Conservation (phyloP, 805 yeast genomes). For the Metschnikowia anglica region DNA sequence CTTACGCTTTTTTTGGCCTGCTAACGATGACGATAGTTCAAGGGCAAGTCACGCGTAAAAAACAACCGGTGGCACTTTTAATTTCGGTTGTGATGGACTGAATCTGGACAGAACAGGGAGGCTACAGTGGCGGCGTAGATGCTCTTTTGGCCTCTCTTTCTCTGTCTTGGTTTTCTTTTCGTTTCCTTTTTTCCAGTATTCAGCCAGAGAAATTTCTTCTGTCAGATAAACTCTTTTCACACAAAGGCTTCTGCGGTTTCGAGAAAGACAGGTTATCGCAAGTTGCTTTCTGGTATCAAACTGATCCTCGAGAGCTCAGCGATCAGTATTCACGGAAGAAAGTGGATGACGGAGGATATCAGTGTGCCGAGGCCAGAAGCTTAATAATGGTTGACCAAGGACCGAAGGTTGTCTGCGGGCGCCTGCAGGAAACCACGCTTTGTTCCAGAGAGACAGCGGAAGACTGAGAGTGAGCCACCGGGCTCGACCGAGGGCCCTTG, state of each 20-base stretch:
- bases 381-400: slow-evolving; percentile 8
- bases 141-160: not conserved
- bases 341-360: not conserved
- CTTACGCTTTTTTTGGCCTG: no score
- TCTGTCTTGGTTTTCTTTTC: not conserved
- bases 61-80: no score
- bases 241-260: no score
- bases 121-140: not conserved
- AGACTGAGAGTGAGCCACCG: no score
- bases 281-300: not conserved
- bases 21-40: no score
- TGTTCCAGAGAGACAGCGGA: no score
- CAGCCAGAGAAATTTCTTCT: not conserved
- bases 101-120: no score
- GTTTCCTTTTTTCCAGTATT: not conserved
- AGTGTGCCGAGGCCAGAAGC: not conserved
- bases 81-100: no score
- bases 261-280: no score
- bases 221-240: no score
- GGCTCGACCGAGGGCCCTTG: no score
- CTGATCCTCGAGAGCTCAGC: not conserved
- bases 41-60: no score
- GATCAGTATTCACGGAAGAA: not conserved
- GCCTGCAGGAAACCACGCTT: not conserved
- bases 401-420: slow-evolving; percentile 3